phyloP scores from a whole-genome alignment of 805 yeast species.

The Ogataea neopini region DNA sequence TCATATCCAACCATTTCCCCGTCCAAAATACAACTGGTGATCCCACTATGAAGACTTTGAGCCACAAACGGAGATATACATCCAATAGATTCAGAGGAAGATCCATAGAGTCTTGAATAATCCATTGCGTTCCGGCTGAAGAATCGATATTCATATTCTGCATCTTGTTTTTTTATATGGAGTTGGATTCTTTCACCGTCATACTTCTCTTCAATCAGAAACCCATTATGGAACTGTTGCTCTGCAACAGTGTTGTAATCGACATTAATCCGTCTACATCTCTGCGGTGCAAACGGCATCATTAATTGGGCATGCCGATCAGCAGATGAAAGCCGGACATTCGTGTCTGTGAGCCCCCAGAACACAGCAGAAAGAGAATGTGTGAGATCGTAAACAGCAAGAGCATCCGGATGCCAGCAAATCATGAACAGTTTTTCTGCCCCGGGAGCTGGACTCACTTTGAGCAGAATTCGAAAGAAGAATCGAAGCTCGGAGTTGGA shows the following conservation, averaged over 20 bases:
- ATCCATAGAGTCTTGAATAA: conserved; percentile 70
- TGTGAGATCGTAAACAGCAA: conserved; percentile 61
- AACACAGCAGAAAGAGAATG: conserved; percentile 63
- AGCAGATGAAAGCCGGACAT: conserved; percentile 40
- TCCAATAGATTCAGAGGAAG: conserved; percentile 24
- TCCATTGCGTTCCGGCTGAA: conserved; percentile 73
- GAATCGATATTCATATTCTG: conserved; percentile 38
- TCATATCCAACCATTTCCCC: conserved; percentile 96
- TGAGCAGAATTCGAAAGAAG: conserved; percentile 66
- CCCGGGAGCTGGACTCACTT: conserved; percentile 54
- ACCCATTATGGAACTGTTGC: conserved; percentile 42
- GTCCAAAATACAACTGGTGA: conserved; percentile 57
- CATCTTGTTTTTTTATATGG: conserved; percentile 52
- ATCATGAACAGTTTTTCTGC: conserved; percentile 59
- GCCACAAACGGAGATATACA: conserved; percentile 37
- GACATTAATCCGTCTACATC: conserved; percentile 56
- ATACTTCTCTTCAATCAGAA: conserved; percentile 83
- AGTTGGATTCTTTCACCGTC: conserved; percentile 90
- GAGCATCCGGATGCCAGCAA: conserved; percentile 81
- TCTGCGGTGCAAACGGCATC: conserved; percentile 73
- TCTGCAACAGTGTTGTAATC: conserved; percentile 52
- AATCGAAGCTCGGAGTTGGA: conserved; percentile 43
- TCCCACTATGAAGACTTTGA: conserved; percentile 29
- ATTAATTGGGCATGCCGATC: conserved; percentile 46
- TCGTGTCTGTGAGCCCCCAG: conserved; percentile 53